Conservation (phyloP, 495 filamentous ascomycete genomes). For the Niebla homalea region DNA sequence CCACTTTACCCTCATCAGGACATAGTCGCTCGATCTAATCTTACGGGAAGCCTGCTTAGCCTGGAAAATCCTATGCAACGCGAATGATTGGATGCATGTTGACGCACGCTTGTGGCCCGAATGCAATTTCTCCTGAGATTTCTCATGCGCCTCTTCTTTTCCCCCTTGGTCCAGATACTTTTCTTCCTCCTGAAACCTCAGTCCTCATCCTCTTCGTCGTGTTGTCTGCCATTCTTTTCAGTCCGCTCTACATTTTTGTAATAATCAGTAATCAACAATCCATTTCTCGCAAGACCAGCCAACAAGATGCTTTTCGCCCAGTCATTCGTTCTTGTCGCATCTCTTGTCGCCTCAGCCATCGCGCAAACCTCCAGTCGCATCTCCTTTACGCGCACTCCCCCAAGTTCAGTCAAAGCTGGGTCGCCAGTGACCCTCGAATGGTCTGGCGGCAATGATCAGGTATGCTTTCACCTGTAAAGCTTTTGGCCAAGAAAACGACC, state of each 20-base stretch:
- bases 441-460: slow-evolving; percentile 25
- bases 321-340: slow-evolving; percentile 24
- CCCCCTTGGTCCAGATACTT: not conserved
- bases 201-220: not conserved
- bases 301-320: slow-evolving; percentile 23
- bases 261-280: not conserved
- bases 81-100: not conserved
- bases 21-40: no score
- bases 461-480: slow-evolving; percentile 11
- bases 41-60: no score
- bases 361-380: slow-evolving; percentile 17
- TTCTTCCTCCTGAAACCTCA: not conserved
- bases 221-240: slow-evolving; percentile 13
- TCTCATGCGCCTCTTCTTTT: not conserved
- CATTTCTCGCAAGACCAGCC: not conserved
- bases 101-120: not conserved
- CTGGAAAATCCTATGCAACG: no score
- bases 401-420: slow-evolving; percentile 26
- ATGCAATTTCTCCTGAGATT: not conserved
- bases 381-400: slow-evolving; percentile 33
- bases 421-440: slow-evolving; percentile 30
- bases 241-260: not conserved
- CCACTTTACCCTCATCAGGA: no score
- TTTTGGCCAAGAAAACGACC: not conserved
- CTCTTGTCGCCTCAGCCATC: slow-evolving; percentile 21